These are phyloP conservation scores for Tolypocladium guangdongense DNA, from an alignment of 2,329 filamentous ascomycete genomes.

Conservation along the genomic window DNA sequence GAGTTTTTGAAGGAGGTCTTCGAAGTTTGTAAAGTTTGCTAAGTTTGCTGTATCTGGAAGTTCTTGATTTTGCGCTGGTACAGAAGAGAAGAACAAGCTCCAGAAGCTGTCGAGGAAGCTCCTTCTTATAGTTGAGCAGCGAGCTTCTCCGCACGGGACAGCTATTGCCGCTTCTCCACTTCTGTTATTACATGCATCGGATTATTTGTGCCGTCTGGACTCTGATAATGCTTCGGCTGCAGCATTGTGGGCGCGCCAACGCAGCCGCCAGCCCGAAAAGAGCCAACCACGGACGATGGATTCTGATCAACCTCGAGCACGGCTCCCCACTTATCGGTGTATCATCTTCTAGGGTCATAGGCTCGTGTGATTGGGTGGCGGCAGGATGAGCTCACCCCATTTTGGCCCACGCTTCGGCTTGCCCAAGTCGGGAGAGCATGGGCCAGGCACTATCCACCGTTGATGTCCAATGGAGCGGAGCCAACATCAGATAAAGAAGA, in stretches of 20 bases:
- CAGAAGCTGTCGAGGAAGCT: not conserved
- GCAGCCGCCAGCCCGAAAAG: not conserved
- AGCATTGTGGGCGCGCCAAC: not conserved
- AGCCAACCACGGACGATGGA: not conserved
- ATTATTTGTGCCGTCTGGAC: not conserved
- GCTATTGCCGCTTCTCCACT: not conserved
- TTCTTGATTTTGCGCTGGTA: not conserved
- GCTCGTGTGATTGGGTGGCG: not conserved
- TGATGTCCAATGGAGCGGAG: not conserved
- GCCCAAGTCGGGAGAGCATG: not conserved
- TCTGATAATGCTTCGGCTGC: slow-evolving; percentile 1
- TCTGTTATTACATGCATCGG: not conserved
- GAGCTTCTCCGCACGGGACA: not conserved
- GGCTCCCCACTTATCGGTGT: not conserved
- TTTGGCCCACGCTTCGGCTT: not conserved
- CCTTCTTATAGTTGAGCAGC: slow-evolving; percentile 6
- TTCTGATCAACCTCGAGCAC: not conserved
- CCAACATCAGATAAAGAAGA: not conserved
- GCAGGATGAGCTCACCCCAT: not conserved
- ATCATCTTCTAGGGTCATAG: not conserved
- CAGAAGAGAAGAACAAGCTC: not conserved
- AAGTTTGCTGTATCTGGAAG: not conserved
- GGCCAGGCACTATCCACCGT: not conserved
- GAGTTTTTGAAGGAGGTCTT: not conserved
- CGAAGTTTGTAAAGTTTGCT: not conserved